phyloP scores from a whole-genome alignment of 2,329 filamentous ascomycete species.

The Colletotrichum trifolii region DNA sequence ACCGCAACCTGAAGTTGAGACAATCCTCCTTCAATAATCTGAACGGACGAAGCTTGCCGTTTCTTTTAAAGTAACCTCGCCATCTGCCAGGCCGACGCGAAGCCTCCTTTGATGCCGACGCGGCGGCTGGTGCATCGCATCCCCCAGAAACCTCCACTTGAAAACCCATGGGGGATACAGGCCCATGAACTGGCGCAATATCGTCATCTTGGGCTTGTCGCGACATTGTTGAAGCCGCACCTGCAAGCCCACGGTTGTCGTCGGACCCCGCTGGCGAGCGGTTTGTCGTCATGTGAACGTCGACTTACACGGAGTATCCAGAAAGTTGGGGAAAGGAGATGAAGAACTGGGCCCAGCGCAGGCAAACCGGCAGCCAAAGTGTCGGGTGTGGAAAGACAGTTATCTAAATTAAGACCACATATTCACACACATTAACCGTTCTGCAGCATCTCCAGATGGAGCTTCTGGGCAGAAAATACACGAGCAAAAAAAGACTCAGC shows the following conservation, averaged over 20 bases:
- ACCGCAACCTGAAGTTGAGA: constrained; percentile 57
- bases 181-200: constrained; percentile 10
- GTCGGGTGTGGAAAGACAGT: too few relatives aligned
- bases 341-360: neutral
- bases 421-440: too few relatives aligned
- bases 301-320: neutral
- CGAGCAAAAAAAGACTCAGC: neutral
- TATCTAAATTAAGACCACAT: too few relatives aligned
- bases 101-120: neutral
- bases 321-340: neutral
- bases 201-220: constrained; percentile 2
- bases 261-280: neutral
- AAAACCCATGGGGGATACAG: neutral
- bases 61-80: constrained; percentile 44
- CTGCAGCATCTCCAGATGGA: too few relatives aligned
- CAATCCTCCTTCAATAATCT: constrained; percentile 63
- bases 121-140: neutral
- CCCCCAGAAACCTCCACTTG: neutral
- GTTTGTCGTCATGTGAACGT: constrained; percentile 9
- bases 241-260: neutral
- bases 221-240: neutral
- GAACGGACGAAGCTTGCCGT: constrained; percentile 61
- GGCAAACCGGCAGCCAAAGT: too few relatives aligned
- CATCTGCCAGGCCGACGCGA: constrained; percentile 3
- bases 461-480: too few relatives aligned